phyloP scores from a whole-genome alignment of 805 yeast genomes.

The Myxozyma kluyveri region DNA sequence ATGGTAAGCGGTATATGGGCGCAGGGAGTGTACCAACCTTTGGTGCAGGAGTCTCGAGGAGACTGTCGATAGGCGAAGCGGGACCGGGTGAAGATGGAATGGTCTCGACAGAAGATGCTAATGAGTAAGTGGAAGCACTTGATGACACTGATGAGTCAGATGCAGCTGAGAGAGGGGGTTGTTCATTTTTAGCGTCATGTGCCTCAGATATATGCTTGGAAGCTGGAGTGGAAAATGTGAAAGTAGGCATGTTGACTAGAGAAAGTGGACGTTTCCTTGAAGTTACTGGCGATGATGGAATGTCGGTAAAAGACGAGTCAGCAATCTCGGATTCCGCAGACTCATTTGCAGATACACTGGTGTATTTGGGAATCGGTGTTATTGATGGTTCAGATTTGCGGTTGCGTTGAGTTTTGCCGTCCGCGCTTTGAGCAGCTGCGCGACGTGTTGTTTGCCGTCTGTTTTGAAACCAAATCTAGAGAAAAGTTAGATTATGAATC shows the following conservation, averaged over 20 bases:
- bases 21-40: neutral
- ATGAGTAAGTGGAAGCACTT: conserved; percentile 28
- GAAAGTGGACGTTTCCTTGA: neutral
- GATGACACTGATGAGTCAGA: conserved; percentile 23
- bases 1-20: neutral
- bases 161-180: conserved; percentile 4
- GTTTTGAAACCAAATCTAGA: conserved; percentile 89
- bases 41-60: neutral
- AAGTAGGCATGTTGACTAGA: neutral
- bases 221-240: neutral
- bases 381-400: conserved; percentile 2
- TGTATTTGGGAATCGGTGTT: neutral
- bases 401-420: conserved; percentile 17
- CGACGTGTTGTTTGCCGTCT: conserved; percentile 71
- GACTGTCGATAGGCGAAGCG: conserved; percentile 3
- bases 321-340: neutral
- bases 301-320: neutral
- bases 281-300: neutral
- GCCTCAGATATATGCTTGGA: neutral
- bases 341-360: neutral
- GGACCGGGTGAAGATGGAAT: conserved; percentile 7
- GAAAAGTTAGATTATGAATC: neutral
- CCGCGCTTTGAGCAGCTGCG: conserved; percentile 12
- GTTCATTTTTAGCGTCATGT: neutral
- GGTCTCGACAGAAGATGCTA: neutral